Evolutionary conservation across 2,329 filamentous ascomycete species (phyloP).

Genomic region (Paraphoma chrysanthemicola): DNA sequence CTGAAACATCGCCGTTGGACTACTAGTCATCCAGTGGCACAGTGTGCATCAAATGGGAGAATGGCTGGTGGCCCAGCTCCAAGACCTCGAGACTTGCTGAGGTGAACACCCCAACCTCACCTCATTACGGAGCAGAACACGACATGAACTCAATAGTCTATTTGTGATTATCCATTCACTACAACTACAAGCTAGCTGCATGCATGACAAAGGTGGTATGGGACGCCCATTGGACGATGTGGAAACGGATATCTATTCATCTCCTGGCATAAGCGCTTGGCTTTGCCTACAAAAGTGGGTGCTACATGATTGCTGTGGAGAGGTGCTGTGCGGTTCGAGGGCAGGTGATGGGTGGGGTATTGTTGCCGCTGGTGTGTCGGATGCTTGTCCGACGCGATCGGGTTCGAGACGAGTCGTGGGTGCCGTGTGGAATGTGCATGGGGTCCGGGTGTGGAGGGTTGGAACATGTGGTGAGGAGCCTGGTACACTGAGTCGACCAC

Average conservation of each 20-base stretch:
- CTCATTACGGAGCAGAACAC: no score
- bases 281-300: constrained; percentile 40
- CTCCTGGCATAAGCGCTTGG: constrained; percentile 29
- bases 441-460: no score
- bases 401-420: constrained; percentile 1
- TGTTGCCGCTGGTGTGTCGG: constrained; percentile 9
- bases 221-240: constrained; percentile 10
- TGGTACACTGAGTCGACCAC: no score
- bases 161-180: constrained; percentile 2
- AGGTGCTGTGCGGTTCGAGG: constrained; percentile 31
- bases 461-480: no score
- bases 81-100: no score
- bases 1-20: no score
- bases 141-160: not conserved
- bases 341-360: constrained; percentile 10
- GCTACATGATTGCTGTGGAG: constrained; percentile 42
- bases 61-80: no score
- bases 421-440: not conserved
- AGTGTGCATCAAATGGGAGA: no score
- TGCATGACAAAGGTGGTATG: constrained; percentile 17
- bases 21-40: no score
- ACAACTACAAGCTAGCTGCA: constrained; percentile 25
- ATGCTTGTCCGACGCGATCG: constrained; percentile 13
- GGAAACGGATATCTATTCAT: constrained; percentile 30
- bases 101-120: no score